Percentiles rank a stretch among this genome's conserved stretches.
phyloP scores from a whole-genome alignment of 2,329 filamentous ascomycete species.

The Dactylellina haptotyla region DNA sequence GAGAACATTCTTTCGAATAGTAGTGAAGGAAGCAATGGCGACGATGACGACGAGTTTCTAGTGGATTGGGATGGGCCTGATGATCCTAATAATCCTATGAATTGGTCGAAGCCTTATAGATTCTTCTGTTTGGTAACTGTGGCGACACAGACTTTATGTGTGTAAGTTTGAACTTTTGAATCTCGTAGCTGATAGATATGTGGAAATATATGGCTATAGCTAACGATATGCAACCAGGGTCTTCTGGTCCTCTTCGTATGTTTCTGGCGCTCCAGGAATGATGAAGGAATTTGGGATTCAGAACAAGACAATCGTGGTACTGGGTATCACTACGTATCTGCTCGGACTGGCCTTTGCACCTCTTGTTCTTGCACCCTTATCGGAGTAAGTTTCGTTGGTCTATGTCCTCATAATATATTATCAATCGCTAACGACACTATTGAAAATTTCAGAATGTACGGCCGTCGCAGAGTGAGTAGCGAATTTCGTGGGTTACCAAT shows the following conservation, averaged over 20 bases:
- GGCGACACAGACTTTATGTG: slow-evolving; percentile 69
- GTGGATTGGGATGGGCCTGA: slow-evolving; percentile 58
- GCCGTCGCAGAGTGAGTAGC: slow-evolving; percentile 65
- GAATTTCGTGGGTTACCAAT: not conserved
- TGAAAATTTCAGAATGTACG: slow-evolving; percentile 65
- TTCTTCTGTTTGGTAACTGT: slow-evolving; percentile 67
- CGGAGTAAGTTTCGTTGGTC: slow-evolving; percentile 65
- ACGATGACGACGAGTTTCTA: slow-evolving; percentile 38
- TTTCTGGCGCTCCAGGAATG: slow-evolving; percentile 66
- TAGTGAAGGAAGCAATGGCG: slow-evolving; percentile 10
- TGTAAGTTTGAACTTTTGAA: slow-evolving; percentile 61
- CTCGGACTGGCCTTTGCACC: slow-evolving; percentile 77
- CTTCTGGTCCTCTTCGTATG: slow-evolving; percentile 81
- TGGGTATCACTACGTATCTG: slow-evolving; percentile 82
- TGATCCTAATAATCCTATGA: slow-evolving; percentile 64
- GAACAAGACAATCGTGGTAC: slow-evolving; percentile 71
- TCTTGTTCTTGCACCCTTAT: slow-evolving; percentile 77
- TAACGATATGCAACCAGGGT: slow-evolving; percentile 66
- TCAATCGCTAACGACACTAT: not conserved
- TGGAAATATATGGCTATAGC: slow-evolving; percentile 57
- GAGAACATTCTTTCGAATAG: slow-evolving; percentile 5
- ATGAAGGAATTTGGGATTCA: slow-evolving; percentile 72
- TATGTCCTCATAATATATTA: not conserved
- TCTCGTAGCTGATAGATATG: slow-evolving; percentile 58
- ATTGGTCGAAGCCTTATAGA: slow-evolving; percentile 72